Evolutionary conservation across 768 basidiomycete species (phyloP).

Genomic region (Leccinum subgranulosum): DNA sequence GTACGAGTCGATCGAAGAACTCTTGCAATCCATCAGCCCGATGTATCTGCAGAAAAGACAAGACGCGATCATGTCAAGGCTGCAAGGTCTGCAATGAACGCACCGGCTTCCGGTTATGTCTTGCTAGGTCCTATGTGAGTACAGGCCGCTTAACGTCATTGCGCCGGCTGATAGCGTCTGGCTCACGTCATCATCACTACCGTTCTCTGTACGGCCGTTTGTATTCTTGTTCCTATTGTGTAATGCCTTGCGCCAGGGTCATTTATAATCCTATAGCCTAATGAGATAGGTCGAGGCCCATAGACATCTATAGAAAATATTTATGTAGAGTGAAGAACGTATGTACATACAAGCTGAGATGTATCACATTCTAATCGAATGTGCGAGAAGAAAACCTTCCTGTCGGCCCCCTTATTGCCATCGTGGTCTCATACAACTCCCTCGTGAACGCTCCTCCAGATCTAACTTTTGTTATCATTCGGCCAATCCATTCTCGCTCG

Average conservation of each 20-base stretch:
- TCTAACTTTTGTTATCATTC: conserved; percentile 51
- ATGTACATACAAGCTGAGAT: not conserved
- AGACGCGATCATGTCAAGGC: conserved; percentile 44
- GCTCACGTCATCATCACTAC: not conserved
- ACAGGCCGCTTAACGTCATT: not conserved
- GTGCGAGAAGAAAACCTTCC: conserved; percentile 11
- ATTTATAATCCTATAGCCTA: not conserved
- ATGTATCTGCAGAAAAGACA: conserved; percentile 47
- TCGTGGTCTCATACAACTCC: conserved; percentile 49
- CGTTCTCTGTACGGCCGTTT: not conserved
- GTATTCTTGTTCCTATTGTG: conserved; percentile 16
- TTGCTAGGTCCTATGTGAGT: conserved; percentile 8
- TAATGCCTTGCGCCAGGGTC: not conserved
- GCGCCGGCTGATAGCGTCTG: conserved; percentile 3
- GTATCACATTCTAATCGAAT: not conserved
- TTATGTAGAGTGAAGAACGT: not conserved
- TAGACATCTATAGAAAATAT: not conserved
- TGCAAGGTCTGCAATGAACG: conserved; percentile 40
- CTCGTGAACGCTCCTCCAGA: conserved; percentile 49
- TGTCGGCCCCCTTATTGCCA: conserved; percentile 36
- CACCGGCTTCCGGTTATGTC: not conserved
- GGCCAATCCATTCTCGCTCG: conserved; percentile 54
- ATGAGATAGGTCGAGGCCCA: not conserved
- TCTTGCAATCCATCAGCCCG: conserved; percentile 55
- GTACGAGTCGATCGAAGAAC: conserved; percentile 59